Percentiles rank a stretch among this genome's conserved stretches.
phyloP scores from a whole-genome alignment of 441 rosid genomes.

The Codiaeum variegatum region DNA sequence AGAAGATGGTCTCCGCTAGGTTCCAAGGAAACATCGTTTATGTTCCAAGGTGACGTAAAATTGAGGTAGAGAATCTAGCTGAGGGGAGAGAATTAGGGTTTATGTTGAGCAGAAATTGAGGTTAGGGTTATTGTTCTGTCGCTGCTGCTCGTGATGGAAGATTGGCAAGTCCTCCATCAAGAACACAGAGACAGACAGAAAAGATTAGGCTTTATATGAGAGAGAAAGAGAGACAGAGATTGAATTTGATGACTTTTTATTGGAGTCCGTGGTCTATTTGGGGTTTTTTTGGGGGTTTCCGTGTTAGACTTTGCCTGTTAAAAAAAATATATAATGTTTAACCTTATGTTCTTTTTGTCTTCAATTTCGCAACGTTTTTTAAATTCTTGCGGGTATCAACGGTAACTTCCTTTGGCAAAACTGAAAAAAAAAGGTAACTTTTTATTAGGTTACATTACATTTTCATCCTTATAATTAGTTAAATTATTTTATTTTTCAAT shows the following conservation, averaged over 20 bases:
- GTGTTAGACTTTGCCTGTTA: background rate
- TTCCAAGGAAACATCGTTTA: slow-evolving; percentile 71
- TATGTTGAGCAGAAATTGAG: slow-evolving; percentile 19
- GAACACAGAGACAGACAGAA: slow-evolving; percentile 22
- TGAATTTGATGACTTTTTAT: background rate
- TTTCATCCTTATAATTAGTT: no score
- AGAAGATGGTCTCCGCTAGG: slow-evolving; percentile 71
- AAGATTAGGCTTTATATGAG: background rate
- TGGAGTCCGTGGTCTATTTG: background rate
- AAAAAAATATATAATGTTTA: no score
- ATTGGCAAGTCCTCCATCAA: slow-evolving; percentile 35
- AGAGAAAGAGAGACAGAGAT: background rate
- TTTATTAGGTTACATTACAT: no score
- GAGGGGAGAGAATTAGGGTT: slow-evolving; percentile 14
- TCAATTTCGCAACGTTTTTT: background rate
- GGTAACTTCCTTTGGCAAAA: no score
- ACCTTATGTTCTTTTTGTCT: background rate
- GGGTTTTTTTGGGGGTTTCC: background rate
- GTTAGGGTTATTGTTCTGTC: slow-evolving; percentile 14
- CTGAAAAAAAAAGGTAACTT: no score
- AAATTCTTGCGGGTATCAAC: background rate
- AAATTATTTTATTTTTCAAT: no score
- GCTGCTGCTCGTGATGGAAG: slow-evolving; percentile 39
- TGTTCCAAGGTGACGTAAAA: background rate
- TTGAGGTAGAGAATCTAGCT: background rate